Percentiles rank a stretch among this genome's conserved stretches.
These are phyloP conservation scores for Dendrobium nobile DNA, from an alignment of 106 monocot species.

Conservation along the genomic window DNA sequence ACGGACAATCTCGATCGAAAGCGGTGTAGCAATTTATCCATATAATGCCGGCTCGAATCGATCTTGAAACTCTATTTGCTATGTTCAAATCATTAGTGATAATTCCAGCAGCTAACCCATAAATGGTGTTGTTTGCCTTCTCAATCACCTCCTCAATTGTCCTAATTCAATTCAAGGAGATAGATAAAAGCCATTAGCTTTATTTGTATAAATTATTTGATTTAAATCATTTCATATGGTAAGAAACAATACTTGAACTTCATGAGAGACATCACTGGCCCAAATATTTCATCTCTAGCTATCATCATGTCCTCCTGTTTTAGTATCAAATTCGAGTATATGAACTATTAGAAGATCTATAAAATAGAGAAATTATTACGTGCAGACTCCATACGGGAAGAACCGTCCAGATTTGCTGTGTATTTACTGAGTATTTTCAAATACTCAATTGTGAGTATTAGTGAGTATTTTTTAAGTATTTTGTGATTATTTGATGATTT, in stretches of 20 bases:
- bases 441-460: too few species aligned
- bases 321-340: neutral
- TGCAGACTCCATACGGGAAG: too few species aligned
- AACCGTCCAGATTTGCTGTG: too few species aligned
- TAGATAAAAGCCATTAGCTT: neutral
- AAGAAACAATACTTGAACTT: conserved; percentile 16
- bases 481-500: too few species aligned
- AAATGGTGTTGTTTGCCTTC: conserved; percentile 26
- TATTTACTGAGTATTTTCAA: too few species aligned
- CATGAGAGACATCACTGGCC: conserved; percentile 49
- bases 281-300: conserved; percentile 46
- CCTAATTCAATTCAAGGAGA: conserved; percentile 5
- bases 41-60: conserved; percentile 12
- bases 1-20: conserved; percentile 21
- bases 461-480: too few species aligned
- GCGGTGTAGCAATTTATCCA: conserved; percentile 33
- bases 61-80: conserved; percentile 29
- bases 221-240: neutral
- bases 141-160: conserved; percentile 30
- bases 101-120: conserved; percentile 28
- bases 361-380: too few species aligned
- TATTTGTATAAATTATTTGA: neutral
- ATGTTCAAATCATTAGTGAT: conserved; percentile 25
- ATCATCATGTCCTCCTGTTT: conserved; percentile 51
- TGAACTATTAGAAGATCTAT: neutral